phyloP scores from a whole-genome alignment of 1,284 basidiomycete species.

The Irpex sp. region DNA sequence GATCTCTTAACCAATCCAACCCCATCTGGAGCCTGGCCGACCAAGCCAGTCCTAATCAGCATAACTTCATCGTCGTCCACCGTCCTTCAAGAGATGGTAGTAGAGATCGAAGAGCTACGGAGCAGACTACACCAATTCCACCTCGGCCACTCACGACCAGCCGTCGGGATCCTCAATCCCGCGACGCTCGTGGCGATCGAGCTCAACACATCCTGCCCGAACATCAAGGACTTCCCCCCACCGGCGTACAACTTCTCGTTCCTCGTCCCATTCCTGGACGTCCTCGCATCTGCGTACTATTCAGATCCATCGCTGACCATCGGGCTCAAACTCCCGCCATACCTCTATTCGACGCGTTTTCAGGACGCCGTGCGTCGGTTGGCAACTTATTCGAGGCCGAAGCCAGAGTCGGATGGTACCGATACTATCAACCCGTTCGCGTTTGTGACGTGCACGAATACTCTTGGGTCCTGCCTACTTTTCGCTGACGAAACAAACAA shows the following conservation, averaged over 20 bases:
- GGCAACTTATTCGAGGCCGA: conserved; percentile 29
- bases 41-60: conserved; percentile 74
- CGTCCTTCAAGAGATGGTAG: conserved; percentile 53
- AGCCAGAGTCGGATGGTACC: conserved; percentile 32
- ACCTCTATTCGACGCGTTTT: conserved; percentile 62
- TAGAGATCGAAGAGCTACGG: conserved; percentile 55
- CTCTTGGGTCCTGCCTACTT: conserved; percentile 65
- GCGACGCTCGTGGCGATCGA: conserved; percentile 50
- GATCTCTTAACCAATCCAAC: conserved; percentile 38
- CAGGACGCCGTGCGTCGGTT: conserved; percentile 45
- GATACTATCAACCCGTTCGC: conserved; percentile 29
- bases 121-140: conserved; percentile 28
- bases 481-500: conserved; percentile 50
- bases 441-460: conserved; percentile 70
- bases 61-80: conserved; percentile 57
- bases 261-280: conserved; percentile 45
- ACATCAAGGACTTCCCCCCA: conserved; percentile 62
- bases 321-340: conserved; percentile 82
- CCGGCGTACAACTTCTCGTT: conserved; percentile 55
- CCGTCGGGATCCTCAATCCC: conserved; percentile 11
- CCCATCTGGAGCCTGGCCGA: conserved; percentile 19
- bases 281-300: conserved; percentile 45
- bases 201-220: conserved; percentile 79
- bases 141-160: conserved; percentile 1
- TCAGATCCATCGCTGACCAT: conserved; percentile 56